phyloP scores from a whole-genome alignment of 305 asterid species.

The Salvia sclarea region DNA sequence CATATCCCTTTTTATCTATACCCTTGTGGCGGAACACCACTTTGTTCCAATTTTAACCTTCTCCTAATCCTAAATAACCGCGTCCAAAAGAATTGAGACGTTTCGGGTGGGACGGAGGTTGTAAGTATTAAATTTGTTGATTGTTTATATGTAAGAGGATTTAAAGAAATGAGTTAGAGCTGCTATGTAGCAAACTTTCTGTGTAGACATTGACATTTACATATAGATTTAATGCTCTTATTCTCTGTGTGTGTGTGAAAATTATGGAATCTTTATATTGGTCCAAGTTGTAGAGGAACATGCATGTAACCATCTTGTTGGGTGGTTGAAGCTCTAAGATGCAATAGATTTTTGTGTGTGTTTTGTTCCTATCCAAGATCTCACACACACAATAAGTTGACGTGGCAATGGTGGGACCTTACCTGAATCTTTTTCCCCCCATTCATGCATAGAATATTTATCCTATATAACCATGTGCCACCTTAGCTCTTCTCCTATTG shows the following conservation, averaged over 20 bases:
- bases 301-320: constrained; percentile 20
- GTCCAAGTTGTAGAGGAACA: background rate
- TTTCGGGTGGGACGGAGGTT: no score
- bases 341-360: constrained; percentile 22
- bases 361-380: background rate
- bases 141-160: constrained; percentile 1
- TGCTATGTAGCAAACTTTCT: background rate
- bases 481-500: constrained; percentile 18
- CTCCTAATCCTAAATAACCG: no score
- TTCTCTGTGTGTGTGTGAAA: background rate
- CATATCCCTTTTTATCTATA: no score
- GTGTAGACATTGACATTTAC: background rate
- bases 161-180: background rate
- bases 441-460: constrained; percentile 21
- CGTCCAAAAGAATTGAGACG: no score
- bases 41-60: no score
- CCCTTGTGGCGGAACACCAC: no score
- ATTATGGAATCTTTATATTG: background rate
- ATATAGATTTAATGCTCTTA: background rate
- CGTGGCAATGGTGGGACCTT: constrained; percentile 27
- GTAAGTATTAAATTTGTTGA: background rate
- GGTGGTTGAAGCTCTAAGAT: constrained; percentile 17
- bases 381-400: background rate
- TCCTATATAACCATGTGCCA: constrained; percentile 38
- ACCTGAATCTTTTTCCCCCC: constrained; percentile 27